Percentiles rank a stretch among this genome's conserved stretches.
Conservation (phyloP, 2,329 filamentous ascomycete species). For the Chrysoporthe deuterocubensis region DNA sequence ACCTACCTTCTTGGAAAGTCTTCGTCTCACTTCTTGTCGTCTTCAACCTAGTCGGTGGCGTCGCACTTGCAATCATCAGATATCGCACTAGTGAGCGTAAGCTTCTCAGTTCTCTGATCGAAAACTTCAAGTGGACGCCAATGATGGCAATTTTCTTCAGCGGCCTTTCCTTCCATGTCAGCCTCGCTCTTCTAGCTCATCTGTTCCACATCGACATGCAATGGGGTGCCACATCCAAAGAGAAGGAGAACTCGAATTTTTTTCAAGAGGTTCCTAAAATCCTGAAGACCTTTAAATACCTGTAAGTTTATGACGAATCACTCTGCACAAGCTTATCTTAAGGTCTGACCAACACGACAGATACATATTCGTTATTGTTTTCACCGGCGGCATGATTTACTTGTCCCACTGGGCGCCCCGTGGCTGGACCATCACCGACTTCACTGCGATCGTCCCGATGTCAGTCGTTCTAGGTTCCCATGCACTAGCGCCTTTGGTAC, state of each 20-base stretch:
- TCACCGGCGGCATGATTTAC: conserved; percentile 51
- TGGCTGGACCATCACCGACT: conserved; percentile 59
- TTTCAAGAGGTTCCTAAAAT: conserved; percentile 60
- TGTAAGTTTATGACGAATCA: conserved; percentile 43
- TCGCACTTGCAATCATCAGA: conserved; percentile 63
- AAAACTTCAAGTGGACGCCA: conserved; percentile 66
- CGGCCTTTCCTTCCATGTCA: conserved; percentile 47
- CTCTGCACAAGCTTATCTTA: neutral
- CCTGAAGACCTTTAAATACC: conserved; percentile 57
- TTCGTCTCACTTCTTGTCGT: conserved; percentile 66
- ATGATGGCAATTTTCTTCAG: conserved; percentile 52
- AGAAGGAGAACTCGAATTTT: conserved; percentile 59
- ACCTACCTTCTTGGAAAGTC: conserved; percentile 67
- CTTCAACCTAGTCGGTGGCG: conserved; percentile 64
- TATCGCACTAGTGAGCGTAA: conserved; percentile 62
- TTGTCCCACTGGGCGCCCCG: conserved; percentile 48
- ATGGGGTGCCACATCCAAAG: conserved; percentile 61
- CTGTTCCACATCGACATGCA: conserved; percentile 47
- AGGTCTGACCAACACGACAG: neutral
- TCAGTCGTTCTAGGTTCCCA: conserved; percentile 56
- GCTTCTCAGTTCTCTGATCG: conserved; percentile 50
- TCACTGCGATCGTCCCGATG: conserved; percentile 63
- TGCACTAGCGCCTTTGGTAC: conserved; percentile 59
- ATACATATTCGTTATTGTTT: conserved; percentile 31
- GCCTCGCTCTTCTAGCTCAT: conserved; percentile 45